phyloP scores from a whole-genome alignment of 208 protist genomes.

The Leishmania gerbilli region DNA sequence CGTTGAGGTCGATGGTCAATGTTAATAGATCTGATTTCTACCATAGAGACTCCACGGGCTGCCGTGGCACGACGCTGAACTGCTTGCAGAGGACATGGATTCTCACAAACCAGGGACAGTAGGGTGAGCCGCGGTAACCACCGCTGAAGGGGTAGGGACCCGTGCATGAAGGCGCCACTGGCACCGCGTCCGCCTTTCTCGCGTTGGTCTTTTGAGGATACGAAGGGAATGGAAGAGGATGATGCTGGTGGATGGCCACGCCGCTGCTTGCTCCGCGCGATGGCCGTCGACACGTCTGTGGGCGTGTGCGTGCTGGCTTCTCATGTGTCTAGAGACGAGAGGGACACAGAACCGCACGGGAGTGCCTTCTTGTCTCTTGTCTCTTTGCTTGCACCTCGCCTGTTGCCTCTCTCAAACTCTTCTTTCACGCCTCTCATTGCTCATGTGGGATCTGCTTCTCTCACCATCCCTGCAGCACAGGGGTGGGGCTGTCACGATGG shows the following conservation, averaged over 20 bases:
- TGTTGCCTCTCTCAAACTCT: not conserved
- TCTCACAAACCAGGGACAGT: not conserved
- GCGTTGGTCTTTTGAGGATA: no score
- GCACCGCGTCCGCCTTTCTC: not conserved
- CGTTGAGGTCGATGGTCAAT: not conserved
- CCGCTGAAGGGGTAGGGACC: not conserved
- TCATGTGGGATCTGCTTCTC: not conserved
- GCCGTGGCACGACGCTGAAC: not conserved
- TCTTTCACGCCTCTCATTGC: not conserved
- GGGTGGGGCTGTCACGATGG: constrained; percentile 20
- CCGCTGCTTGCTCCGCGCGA: not conserved
- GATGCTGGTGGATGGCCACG: not conserved
- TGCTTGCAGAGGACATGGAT: not conserved
- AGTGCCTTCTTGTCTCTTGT: not conserved
- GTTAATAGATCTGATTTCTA: not conserved
- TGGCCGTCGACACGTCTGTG: not conserved
- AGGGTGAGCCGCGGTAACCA: no score
- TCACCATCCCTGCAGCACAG: not conserved
- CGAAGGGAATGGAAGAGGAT: not conserved
- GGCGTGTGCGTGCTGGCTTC: not conserved
- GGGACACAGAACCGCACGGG: not conserved
- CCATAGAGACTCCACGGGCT: not conserved
- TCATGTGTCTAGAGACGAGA: not conserved
- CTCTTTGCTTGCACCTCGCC: not conserved
- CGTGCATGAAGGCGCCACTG: not conserved